Evolutionary conservation across 495 filamentous ascomycete genomes (phyloP).

Genomic region (Glonium stellatum): DNA sequence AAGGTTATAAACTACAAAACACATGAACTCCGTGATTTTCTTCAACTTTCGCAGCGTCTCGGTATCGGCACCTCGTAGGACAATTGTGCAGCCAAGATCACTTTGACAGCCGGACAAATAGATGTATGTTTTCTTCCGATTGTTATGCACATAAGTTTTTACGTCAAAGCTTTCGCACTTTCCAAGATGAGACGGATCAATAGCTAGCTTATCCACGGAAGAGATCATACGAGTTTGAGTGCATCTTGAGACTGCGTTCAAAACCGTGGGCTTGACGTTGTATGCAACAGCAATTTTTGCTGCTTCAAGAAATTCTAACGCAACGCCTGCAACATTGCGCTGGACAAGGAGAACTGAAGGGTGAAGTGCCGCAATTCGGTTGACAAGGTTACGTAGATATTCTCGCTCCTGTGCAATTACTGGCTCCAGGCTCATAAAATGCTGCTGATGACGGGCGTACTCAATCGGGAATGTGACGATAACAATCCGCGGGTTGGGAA

Average conservation of each 20-base stretch:
- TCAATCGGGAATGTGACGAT: constrained; percentile 95
- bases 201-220: constrained; percentile 87
- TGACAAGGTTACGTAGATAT: constrained; percentile 85
- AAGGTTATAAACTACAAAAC: constrained; percentile 96
- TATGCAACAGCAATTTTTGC: constrained; percentile 87
- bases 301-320: constrained; percentile 76
- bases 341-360: constrained; percentile 84
- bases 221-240: constrained; percentile 86
- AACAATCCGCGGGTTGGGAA: constrained; percentile 75
- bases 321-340: constrained; percentile 83
- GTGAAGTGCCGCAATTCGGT: constrained; percentile 76
- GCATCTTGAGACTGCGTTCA: constrained; percentile 88
- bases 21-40: constrained; percentile 94
- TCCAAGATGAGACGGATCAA: constrained; percentile 71
- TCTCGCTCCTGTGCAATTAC: constrained; percentile 96
- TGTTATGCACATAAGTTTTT: constrained; percentile 82
- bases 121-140: constrained; percentile 86
- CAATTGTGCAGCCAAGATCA: constrained; percentile 92
- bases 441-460: constrained; percentile 87
- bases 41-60: constrained; percentile 71
- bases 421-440: constrained; percentile 97
- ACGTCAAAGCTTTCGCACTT: constrained; percentile 82
- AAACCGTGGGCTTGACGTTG: constrained; percentile 92
- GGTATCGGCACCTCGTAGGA: constrained; percentile 74
- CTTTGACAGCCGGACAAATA: constrained; percentile 89